A percentile compares a stretch with the other conserved stretches of the same genome.
Evolutionary conservation across 352 stramenopile genomes (phyloP).

Genomic region (Phytopythium vexans): DNA sequence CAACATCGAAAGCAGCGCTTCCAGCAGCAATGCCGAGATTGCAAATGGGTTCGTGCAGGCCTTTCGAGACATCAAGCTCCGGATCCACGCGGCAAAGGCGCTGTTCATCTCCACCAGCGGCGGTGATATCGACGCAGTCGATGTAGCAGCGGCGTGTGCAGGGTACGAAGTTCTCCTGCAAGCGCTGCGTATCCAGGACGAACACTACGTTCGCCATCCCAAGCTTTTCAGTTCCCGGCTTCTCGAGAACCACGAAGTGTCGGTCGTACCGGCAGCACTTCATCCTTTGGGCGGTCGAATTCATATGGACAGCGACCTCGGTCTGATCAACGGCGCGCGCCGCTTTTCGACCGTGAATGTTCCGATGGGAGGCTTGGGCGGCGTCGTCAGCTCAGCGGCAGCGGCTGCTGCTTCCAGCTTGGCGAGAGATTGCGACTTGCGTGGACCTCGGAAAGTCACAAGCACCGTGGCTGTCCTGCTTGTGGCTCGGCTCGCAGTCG

Average conservation of each 20-base stretch:
- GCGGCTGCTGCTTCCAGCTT: not conserved
- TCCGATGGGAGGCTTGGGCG: not conserved
- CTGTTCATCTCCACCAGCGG: not conserved
- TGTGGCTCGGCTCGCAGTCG: constrained; percentile 39
- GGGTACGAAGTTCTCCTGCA: constrained; percentile 32
- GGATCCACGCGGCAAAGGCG: not conserved
- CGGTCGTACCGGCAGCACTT: constrained; percentile 25
- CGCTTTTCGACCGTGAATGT: constrained; percentile 27
- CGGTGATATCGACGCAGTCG: not conserved
- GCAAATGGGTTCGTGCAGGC: not conserved
- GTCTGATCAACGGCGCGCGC: constrained; percentile 42
- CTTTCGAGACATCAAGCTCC: not conserved
- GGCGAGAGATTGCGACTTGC: not conserved
- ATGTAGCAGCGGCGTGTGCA: not conserved
- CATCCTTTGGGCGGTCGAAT: too few relatives aligned
- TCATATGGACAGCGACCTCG: constrained; percentile 21
- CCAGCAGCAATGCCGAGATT: not conserved
- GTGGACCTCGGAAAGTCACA: not conserved
- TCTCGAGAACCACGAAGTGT: constrained; percentile 63
- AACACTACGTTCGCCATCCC: constrained; percentile 56
- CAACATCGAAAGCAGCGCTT: too few relatives aligned
- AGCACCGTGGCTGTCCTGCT: constrained; percentile 30
- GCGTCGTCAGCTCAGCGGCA: not conserved
- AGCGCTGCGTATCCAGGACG: constrained; percentile 49
- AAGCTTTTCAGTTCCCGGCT: constrained; percentile 69